Conservation (phyloP, 805 yeast genomes). For the Ogataea glucozyma region DNA sequence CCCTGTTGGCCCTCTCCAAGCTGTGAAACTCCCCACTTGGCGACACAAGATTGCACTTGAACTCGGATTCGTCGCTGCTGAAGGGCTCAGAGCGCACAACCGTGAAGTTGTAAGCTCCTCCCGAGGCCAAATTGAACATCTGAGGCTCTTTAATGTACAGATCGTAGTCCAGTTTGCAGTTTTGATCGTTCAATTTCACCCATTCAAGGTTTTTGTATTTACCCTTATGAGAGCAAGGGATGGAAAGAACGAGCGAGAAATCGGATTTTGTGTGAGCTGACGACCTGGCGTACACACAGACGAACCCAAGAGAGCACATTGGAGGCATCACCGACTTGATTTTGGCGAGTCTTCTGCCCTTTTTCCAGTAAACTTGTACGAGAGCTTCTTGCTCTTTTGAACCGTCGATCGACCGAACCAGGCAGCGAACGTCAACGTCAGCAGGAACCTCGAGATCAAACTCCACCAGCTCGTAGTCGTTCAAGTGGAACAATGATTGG, state of each 20-base stretch:
- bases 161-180: conserved; percentile 63
- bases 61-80: conserved; percentile 35
- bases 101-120: conserved; percentile 64
- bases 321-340: conserved; percentile 82
- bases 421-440: conserved; percentile 66
- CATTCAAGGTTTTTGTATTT: conserved; percentile 55
- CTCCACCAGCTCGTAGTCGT: conserved; percentile 78
- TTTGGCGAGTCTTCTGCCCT: conserved; percentile 63
- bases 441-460: conserved; percentile 70
- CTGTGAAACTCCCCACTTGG: conserved; percentile 81
- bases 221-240: conserved; percentile 78
- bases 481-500: conserved; percentile 70
- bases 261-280: conserved; percentile 50
- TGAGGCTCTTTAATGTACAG: conserved; percentile 87
- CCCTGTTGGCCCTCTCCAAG: conserved; percentile 50
- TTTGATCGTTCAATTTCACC: conserved; percentile 72
- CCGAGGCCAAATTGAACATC: conserved; percentile 54
- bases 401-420: conserved; percentile 44
- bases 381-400: conserved; percentile 55
- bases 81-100: conserved; percentile 54
- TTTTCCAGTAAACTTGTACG: conserved; percentile 77
- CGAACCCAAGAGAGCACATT: conserved; percentile 63
- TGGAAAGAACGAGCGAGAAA: conserved; percentile 64
- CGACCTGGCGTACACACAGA: conserved; percentile 62
- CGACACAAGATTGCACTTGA: conserved; percentile 64